These are phyloP conservation scores for Amphirosellinia nigrospora DNA, from an alignment of 495 filamentous ascomycete genomes.

Conservation along the genomic window DNA sequence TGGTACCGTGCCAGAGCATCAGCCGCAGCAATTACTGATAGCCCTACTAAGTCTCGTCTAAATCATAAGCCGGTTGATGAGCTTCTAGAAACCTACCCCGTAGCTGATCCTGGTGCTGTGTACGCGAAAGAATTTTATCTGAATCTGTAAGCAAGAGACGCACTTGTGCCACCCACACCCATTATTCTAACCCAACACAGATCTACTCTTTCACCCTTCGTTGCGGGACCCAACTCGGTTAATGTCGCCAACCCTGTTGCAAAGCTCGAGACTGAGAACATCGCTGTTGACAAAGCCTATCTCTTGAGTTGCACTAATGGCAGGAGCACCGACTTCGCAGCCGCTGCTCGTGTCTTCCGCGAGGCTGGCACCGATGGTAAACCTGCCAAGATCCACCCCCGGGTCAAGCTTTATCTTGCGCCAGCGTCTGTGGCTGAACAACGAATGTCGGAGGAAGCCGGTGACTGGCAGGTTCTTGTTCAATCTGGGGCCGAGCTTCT, in stretches of 20 bases:
- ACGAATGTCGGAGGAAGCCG: slow-evolving; percentile 73
- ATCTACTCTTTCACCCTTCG: slow-evolving; percentile 82
- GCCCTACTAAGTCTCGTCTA: slow-evolving; percentile 57
- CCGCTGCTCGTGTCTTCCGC: slow-evolving; percentile 85
- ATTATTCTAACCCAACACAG: slow-evolving; percentile 59
- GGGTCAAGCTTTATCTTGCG: slow-evolving; percentile 90
- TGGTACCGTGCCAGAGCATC: slow-evolving; percentile 85
- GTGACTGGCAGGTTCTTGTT: slow-evolving; percentile 87
- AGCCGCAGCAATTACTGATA: slow-evolving; percentile 56
- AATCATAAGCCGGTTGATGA: slow-evolving; percentile 73
- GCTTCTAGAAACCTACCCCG: slow-evolving; percentile 68
- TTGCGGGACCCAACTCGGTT: slow-evolving; percentile 91
- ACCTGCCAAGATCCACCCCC: slow-evolving; percentile 74
- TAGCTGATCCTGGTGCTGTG: slow-evolving; percentile 75
- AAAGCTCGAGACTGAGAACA: slow-evolving; percentile 73
- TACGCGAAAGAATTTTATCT: slow-evolving; percentile 84
- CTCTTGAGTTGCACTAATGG: slow-evolving; percentile 92
- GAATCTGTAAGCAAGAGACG: background rate
- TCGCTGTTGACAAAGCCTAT: slow-evolving; percentile 85
- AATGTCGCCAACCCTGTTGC: slow-evolving; percentile 81
- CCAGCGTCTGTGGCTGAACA: slow-evolving; percentile 87
- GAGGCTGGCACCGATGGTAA: slow-evolving; percentile 67
- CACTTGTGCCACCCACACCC: slow-evolving; percentile 31
- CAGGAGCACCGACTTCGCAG: slow-evolving; percentile 79
- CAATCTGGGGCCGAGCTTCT: slow-evolving; percentile 79